Evolutionary conservation across 1,139 yeast genomes (phyloP), one percentile per base, ranked within the genome.

Genomic region (Hansenula sp.): DNA sequence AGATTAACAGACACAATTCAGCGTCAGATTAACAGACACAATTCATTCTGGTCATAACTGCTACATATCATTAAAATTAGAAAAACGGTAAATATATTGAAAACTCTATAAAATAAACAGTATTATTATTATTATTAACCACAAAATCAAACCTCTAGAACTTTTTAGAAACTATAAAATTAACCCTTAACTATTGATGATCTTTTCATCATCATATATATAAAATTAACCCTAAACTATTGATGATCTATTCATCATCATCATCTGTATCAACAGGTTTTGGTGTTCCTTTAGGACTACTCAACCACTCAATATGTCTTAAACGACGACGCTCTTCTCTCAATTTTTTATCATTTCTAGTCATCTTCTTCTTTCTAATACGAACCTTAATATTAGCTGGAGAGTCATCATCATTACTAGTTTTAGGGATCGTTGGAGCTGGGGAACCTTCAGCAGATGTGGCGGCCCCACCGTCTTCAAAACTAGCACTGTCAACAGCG

Each of bases 231-330:
- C 5, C 33, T 13, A 29, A 12, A 19, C 31, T 17, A 36, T 19
- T 30, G 12, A 17, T 15, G 21, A 33, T 31, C 44, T 44, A 48
- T 35, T 81, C 84, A 38, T 81, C 93, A 65, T 91, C 98, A 54
- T 88, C 96, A 61, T 93, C 98, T 40, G 97, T 84, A 61, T 93
- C 96, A 24, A 74, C 81, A 11, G 96, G 96, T 63, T 85, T 85
- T 53, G 98, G 98, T 27, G 98, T 93, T 34, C 99, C 99, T 79
- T 93, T 93, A 52, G 98, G 96, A 56, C 95, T 81, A 56, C 83
- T 84, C 62, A 93, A 77, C 99, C 99, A 93, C 59, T 88, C 96
- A 49, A 93, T 73, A 67, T 93, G 86, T 70, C 98, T 82, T 66
- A 89, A 72, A 69, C 99, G 84, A 72, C 98, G 86, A 72, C 98